These are phyloP conservation scores for Trypanosoma lewisi DNA, from an alignment of 208 protist genomes.

Conservation along the genomic window DNA sequence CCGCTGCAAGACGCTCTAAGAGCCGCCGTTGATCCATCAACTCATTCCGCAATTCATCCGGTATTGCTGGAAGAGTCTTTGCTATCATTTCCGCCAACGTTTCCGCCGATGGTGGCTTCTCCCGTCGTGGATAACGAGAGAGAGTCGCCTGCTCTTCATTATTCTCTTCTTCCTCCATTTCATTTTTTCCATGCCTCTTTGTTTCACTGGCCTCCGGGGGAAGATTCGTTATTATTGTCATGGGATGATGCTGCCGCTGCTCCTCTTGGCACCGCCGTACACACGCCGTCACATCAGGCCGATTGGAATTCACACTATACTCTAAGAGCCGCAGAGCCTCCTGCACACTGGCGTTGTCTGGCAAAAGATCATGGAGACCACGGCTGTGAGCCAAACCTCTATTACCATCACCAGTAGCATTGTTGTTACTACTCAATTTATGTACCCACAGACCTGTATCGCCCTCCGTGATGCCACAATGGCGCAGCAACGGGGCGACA, in stretches of 20 bases:
- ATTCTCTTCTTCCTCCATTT: background rate
- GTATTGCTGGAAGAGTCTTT: slow-evolving; percentile 25
- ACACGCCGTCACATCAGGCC: slow-evolving; percentile 24
- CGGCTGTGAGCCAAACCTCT: background rate
- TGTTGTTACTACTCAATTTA: too few species aligned
- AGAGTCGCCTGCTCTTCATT: background rate
- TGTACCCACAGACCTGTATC: background rate
- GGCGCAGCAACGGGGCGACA: slow-evolving; percentile 13
- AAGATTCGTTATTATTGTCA: background rate
- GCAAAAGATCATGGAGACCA: slow-evolving; percentile 14
- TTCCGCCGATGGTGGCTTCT: slow-evolving; percentile 6
- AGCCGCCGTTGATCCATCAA: slow-evolving; percentile 50
- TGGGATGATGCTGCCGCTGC: slow-evolving; percentile 12
- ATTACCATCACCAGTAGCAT: background rate
- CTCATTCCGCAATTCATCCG: slow-evolving; percentile 45
- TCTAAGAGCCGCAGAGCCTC: slow-evolving; percentile 21
- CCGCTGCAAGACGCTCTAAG: slow-evolving; percentile 43
- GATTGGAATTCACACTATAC: slow-evolving; percentile 20
- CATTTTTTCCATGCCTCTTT: background rate
- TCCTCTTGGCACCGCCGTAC: slow-evolving; percentile 17
- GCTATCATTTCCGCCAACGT: slow-evolving; percentile 8
- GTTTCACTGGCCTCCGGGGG: background rate
- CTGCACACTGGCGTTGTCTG: slow-evolving; percentile 21
- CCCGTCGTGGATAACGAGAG: background rate
- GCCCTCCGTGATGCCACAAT: background rate